Conservation (phyloP, 495 filamentous ascomycete genomes). For the Penicillium fimorum region DNA sequence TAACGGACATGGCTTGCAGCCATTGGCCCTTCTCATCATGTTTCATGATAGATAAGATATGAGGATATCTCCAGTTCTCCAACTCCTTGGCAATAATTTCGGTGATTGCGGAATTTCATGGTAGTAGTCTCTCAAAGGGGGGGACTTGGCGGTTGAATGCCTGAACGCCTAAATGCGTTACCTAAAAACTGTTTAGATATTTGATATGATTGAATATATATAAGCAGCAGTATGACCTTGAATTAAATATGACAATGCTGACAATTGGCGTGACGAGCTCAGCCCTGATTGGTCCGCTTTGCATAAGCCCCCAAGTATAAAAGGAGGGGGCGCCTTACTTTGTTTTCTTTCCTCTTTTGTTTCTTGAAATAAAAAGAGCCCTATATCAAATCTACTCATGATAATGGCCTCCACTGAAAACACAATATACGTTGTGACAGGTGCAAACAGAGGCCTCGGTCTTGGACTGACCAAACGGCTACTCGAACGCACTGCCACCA, state of each 20-base stretch:
- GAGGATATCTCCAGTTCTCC: not conserved
- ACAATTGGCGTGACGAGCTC: not conserved
- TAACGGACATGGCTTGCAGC: not conserved
- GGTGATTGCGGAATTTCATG: not conserved
- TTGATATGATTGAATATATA: too few species aligned
- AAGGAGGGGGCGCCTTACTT: not conserved
- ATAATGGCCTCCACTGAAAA: not conserved
- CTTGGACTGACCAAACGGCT: slow-evolving; percentile 38
- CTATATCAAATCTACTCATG: not conserved
- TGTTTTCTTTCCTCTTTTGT: not conserved
- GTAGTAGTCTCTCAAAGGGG: too few species aligned
- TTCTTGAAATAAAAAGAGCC: too few species aligned
- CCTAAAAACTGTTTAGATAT: too few species aligned
- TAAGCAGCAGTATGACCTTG: not conserved
- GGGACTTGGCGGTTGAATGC: too few species aligned
- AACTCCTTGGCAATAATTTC: not conserved
- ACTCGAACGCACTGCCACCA: slow-evolving; percentile 41
- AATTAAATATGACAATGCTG: not conserved
- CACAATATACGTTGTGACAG: slow-evolving; percentile 22
- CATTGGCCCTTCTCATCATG: not conserved
- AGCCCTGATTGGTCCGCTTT: not conserved
- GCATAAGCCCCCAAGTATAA: not conserved
- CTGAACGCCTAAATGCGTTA: too few species aligned
- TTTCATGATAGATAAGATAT: not conserved
- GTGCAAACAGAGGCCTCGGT: slow-evolving; percentile 53